phyloP scores from a whole-genome alignment of 2,329 filamentous ascomycete genomes.

The Penicillium rolfsii region DNA sequence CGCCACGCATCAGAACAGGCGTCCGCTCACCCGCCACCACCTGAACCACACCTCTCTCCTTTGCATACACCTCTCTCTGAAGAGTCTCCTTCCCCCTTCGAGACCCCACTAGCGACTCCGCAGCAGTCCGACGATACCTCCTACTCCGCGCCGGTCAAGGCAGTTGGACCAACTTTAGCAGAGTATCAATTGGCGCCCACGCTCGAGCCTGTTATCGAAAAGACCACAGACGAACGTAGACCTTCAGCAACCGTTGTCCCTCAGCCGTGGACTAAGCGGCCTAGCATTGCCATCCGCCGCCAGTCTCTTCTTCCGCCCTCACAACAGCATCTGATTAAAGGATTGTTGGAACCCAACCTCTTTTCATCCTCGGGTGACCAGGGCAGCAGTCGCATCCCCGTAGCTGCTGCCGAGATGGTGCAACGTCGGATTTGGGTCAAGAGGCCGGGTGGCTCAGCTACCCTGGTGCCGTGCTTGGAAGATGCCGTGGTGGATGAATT shows the following conservation, averaged over 20 bases:
- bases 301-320: slow-evolving; percentile 47
- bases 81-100: slow-evolving; percentile 26
- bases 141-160: slow-evolving; percentile 23
- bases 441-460: slow-evolving; percentile 81
- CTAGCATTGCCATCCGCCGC: slow-evolving; percentile 40
- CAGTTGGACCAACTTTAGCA: slow-evolving; percentile 20
- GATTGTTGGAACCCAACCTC: slow-evolving; percentile 37
- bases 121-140: slow-evolving; percentile 29
- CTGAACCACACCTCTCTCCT: slow-evolving; percentile 28
- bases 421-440: slow-evolving; percentile 90
- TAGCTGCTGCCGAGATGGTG: slow-evolving; percentile 40
- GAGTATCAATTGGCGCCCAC: slow-evolving; percentile 33
- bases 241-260: slow-evolving; percentile 20
- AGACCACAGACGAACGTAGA: slow-evolving; percentile 18
- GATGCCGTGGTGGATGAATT: slow-evolving; percentile 94
- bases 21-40: slow-evolving; percentile 17
- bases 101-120: slow-evolving; percentile 27
- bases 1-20: slow-evolving; percentile 17
- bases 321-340: slow-evolving; percentile 44
- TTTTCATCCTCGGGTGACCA: slow-evolving; percentile 29
- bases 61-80: slow-evolving; percentile 31
- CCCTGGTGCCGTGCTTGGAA: slow-evolving; percentile 79
- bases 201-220: slow-evolving; percentile 36
- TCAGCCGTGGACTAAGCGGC: slow-evolving; percentile 34
- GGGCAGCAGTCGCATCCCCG: slow-evolving; percentile 22